A percentile compares a stretch with the other conserved stretches of the same genome.
phyloP scores from a whole-genome alignment of 2,329 filamentous ascomycete genomes.

The Ascochyta rabiei region DNA sequence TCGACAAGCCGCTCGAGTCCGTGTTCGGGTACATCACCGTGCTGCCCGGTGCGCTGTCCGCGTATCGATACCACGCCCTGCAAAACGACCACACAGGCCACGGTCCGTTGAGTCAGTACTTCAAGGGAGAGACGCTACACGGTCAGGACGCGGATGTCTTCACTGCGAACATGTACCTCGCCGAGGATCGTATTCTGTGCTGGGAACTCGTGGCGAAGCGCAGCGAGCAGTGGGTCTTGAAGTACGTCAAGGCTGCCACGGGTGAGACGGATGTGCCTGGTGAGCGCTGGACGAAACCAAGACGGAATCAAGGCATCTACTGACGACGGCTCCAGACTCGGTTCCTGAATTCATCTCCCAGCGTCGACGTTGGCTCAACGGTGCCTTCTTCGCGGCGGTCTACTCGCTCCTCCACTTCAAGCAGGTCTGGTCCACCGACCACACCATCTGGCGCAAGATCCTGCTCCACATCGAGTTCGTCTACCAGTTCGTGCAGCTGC shows the following conservation, averaged over 20 bases:
- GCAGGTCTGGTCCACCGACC: slow-evolving; percentile 92
- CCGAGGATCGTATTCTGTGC: slow-evolving; percentile 87
- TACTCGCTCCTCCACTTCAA: slow-evolving; percentile 95
- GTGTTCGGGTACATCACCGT: slow-evolving; percentile 99
- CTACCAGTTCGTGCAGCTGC: slow-evolving; percentile 89
- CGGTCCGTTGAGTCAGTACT: slow-evolving; percentile 95
- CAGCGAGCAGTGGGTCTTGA: slow-evolving; percentile 93
- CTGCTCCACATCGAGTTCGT: slow-evolving; percentile 93
- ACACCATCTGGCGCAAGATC: slow-evolving; percentile 85
- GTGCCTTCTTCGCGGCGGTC: slow-evolving; percentile 97
- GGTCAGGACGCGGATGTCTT: slow-evolving; percentile 97
- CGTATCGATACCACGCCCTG: slow-evolving; percentile 92
- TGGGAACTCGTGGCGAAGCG: slow-evolving; percentile 97
- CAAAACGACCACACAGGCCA: slow-evolving; percentile 97
- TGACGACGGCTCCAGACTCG: slow-evolving; percentile 62
- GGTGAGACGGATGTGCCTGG: slow-evolving; percentile 98
- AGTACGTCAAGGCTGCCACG: slow-evolving; percentile 95
- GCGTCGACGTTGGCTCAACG: slow-evolving; percentile 94
- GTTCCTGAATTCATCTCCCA: slow-evolving; percentile 98
- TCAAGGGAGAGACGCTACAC: slow-evolving; percentile 97
- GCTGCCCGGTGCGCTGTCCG: slow-evolving; percentile 89
- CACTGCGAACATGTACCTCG: slow-evolving; percentile 94
- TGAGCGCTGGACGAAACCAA: slow-evolving; percentile 55
- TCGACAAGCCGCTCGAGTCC: slow-evolving; percentile 95
- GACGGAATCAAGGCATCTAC: background rate